Conservation (phyloP, 2,329 filamentous ascomycete species). For the Fusarium devonianum region DNA sequence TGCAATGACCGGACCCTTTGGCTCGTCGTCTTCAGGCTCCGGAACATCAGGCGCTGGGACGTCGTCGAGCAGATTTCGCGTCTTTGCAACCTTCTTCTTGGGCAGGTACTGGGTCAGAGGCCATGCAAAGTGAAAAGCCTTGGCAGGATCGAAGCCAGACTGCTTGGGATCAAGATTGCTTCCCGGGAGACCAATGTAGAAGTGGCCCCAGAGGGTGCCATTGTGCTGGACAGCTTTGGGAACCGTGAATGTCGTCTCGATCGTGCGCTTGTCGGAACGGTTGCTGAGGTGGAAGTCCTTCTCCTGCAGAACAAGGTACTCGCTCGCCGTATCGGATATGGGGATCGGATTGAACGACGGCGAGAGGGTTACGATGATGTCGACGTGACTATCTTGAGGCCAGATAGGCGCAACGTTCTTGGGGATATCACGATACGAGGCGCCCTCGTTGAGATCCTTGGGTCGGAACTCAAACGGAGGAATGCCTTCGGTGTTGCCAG, state of each 20-base stretch:
- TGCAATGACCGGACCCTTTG: conserved; percentile 72
- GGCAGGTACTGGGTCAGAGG: conserved; percentile 89
- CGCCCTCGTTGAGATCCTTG: conserved; percentile 64
- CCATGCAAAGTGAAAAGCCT: conserved; percentile 83
- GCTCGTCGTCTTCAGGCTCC: conserved; percentile 60
- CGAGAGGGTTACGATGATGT: conserved; percentile 86
- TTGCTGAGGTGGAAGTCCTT: conserved; percentile 81
- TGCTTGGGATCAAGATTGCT: conserved; percentile 77
- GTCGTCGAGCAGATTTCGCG: conserved; percentile 80
- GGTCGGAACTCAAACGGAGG: conserved; percentile 72
- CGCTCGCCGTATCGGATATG: conserved; percentile 68
- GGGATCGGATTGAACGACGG: conserved; percentile 73
- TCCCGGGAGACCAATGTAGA: conserved; percentile 83
- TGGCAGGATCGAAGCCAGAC: conserved; percentile 73
- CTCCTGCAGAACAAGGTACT: conserved; percentile 80
- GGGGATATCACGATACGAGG: conserved; percentile 70
- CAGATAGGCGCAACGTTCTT: conserved; percentile 85
- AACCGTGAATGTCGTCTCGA: conserved; percentile 79
- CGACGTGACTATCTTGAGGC: conserved; percentile 78
- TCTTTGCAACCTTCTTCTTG: conserved; percentile 90
- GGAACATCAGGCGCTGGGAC: conserved; percentile 49
- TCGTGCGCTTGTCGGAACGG: conserved; percentile 77
- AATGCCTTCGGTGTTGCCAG: conserved; percentile 63
- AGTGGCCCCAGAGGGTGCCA: conserved; percentile 93
- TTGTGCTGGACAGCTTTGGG: conserved; percentile 86